phyloP scores from a whole-genome alignment of 2,329 filamentous ascomycete species.

The Fusarium agapanthi region DNA sequence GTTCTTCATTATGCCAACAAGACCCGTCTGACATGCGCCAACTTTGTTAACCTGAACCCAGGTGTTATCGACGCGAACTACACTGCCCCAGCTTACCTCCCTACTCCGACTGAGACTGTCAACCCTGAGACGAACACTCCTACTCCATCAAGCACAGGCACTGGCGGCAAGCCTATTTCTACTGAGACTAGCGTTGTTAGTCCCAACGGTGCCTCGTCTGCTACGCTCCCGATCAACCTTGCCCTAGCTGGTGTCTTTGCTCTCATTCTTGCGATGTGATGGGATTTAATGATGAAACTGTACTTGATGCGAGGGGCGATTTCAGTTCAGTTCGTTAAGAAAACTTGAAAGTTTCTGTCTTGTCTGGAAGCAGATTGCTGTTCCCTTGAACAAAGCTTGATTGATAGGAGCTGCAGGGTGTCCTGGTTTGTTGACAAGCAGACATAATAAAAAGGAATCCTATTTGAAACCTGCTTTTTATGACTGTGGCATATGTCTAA shows the following conservation, averaged over 20 bases:
- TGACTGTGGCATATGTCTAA: neutral
- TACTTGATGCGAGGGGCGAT: neutral
- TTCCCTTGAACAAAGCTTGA: constrained; percentile 4
- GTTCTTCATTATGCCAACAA: constrained; percentile 72
- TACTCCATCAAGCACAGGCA: constrained; percentile 11
- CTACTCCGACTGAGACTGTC: constrained; percentile 33
- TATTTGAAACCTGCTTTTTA: neutral
- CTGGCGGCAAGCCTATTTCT: constrained; percentile 8
- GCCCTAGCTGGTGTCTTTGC: constrained; percentile 22
- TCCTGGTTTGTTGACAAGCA: constrained; percentile 6
- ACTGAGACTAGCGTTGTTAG: constrained; percentile 13
- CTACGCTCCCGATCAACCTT: constrained; percentile 18
- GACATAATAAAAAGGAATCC: neutral
- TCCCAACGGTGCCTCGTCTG: constrained; percentile 28
- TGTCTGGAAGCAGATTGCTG: neutral
- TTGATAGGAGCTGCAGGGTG: constrained; percentile 8
- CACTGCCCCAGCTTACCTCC: constrained; percentile 28
- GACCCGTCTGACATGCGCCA: constrained; percentile 71
- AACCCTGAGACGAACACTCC: constrained; percentile 22
- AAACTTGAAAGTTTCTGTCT: constrained; percentile 5
- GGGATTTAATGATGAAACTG: neutral
- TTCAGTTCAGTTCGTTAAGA: constrained; percentile 2
- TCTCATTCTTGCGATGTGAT: constrained; percentile 23
- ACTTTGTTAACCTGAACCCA: constrained; percentile 55
- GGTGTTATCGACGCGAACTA: constrained; percentile 24